Conservation (phyloP, 2,329 filamentous ascomycete genomes). For the Plectosphaerella sp. region DNA sequence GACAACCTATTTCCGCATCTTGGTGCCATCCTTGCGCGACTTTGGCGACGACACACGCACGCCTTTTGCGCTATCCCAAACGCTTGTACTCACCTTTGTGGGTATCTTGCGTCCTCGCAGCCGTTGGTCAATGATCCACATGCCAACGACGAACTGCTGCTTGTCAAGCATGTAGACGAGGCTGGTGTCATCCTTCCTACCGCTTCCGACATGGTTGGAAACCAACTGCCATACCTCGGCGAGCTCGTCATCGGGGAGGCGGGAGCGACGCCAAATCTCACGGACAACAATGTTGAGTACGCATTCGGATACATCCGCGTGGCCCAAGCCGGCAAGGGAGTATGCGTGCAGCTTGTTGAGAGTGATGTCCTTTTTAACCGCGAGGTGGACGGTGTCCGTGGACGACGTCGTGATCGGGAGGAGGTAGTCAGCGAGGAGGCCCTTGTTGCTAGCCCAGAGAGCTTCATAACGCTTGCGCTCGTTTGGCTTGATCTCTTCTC, state of each 20-base stretch:
- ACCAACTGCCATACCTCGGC: constrained; percentile 76
- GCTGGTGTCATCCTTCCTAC: constrained; percentile 18
- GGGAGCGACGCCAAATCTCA: constrained; percentile 71
- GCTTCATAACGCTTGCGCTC: constrained; percentile 81
- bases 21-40: constrained; percentile 12
- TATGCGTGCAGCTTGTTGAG: too few relatives aligned
- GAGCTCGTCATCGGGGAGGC: constrained; percentile 63
- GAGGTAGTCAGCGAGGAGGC: constrained; percentile 38
- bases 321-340: not conserved
- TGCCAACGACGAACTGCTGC: constrained; percentile 75
- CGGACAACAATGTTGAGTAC: constrained; percentile 66
- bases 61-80: constrained; percentile 66
- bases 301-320: constrained; percentile 34
- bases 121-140: constrained; percentile 79
- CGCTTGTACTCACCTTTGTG: constrained; percentile 63
- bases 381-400: not conserved
- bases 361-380: not conserved
- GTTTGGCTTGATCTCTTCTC: constrained; percentile 65
- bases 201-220: constrained; percentile 40
- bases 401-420: not conserved
- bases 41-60: constrained; percentile 32
- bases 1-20: not conserved
- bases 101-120: constrained; percentile 77
- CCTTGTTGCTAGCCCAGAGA: constrained; percentile 78
- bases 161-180: constrained; percentile 50